Base-by-base conservation (phyloP, 148 eudicot species). In the Vaccinium myrtillus region DNA sequence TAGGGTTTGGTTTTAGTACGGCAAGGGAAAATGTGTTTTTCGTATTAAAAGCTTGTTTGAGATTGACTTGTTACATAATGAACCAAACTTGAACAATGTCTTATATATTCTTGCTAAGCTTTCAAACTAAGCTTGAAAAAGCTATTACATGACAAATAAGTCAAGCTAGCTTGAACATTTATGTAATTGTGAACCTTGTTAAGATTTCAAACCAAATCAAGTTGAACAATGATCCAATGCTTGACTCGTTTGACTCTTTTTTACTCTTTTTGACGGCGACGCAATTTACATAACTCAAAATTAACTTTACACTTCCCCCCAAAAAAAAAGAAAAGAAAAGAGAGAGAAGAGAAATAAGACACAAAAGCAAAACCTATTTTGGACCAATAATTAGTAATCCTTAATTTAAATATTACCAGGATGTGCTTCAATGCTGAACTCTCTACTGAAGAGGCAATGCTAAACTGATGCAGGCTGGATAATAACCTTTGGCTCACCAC, bases 391-490 rank as follows among this genome's bases (percentile, higher is more conserved):
- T n/a, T n/a, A n/a, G n/a, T n/a, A n/a, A n/a, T n/a, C n/a, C n/a
- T n/a, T n/a, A n/a, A n/a, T n/a, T n/a, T n/a, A n/a, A 15, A 54
- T 5, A 19, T 84, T 90, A 95, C 94, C 96, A 43, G 97, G 95
- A 89, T 87, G 83, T 14, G 97, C 74, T 67, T 83, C 81, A n/a
- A 27, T 25, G 18, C 55, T 53, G 82, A 63, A 51, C 65, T 87
- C 85, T 58, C 87, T 86, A 48, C 56, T 83, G 89, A 94, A 94
- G 30, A 82, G 84, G 81, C 98, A 94, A 39, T 86, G 87, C 32
- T 83, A 80, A 89, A 96, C 21, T 91, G 89, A 0, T 87, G 84
- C 11, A 93, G 61, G 39, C 59, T 83, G 67, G 93, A 91, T 3
- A 81, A 48, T 15, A 80, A 84, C 43, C 73, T 75, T 13, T 56